Conservation (phyloP, 768 basidiomycete species). For the Mycena rebaudengoi region DNA sequence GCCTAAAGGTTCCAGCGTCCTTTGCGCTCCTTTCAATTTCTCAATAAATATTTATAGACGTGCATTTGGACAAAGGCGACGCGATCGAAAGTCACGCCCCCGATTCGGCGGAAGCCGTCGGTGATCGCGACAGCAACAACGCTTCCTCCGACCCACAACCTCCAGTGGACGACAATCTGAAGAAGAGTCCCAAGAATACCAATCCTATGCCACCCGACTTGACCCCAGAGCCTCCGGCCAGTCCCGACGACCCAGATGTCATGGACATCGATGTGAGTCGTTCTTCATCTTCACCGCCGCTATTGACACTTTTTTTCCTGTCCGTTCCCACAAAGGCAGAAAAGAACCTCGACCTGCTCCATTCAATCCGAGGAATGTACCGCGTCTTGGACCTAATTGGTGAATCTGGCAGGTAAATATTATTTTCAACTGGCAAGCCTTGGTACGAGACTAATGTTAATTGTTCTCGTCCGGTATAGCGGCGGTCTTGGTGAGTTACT, state of each 20-base stretch:
- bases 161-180: slow-evolving; percentile 1
- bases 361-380: slow-evolving; percentile 54
- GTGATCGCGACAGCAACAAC: neutral
- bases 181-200: neutral
- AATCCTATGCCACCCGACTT: neutral
- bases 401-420: slow-evolving; percentile 48
- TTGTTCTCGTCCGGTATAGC: slow-evolving; percentile 10
- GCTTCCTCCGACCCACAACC: neutral
- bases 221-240: neutral
- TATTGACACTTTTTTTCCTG: neutral
- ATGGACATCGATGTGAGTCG: slow-evolving; percentile 15
- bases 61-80: neutral
- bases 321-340: neutral
- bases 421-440: neutral
- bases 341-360: slow-evolving; percentile 26
- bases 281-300: too few species aligned
- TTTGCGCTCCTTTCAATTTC: too few species aligned
- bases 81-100: slow-evolving; percentile 5
- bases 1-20: too few species aligned
- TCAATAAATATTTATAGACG: too few species aligned
- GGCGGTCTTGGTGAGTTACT: slow-evolving; percentile 57
- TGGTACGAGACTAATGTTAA: too few species aligned
- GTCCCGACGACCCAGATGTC: neutral
- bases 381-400: slow-evolving; percentile 62
- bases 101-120: too few species aligned